Conservation (phyloP, 2,329 filamentous ascomycete genomes). For the Fusarium equiseti region DNA sequence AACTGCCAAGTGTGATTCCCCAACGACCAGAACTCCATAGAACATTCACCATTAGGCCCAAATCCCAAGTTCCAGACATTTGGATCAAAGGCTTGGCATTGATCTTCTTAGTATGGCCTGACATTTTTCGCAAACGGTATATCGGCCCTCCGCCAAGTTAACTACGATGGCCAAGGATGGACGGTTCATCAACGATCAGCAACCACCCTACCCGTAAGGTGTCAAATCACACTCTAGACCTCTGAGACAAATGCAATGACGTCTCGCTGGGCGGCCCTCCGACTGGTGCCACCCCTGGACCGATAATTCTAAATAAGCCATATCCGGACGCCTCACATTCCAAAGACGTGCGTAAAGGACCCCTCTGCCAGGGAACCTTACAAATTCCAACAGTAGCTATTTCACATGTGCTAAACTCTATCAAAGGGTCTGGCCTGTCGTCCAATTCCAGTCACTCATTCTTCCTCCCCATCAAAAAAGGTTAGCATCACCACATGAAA, state of each 20-base stretch:
- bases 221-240: accelerated
- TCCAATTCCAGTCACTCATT: background rate
- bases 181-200: background rate
- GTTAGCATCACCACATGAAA: background rate
- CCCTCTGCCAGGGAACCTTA: background rate
- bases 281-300: background rate
- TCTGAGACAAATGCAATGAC: background rate
- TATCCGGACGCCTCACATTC: conserved; percentile 27
- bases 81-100: background rate
- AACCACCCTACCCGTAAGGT: accelerated
- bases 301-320: conserved; percentile 4
- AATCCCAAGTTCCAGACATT: background rate
- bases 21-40: background rate
- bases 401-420: background rate
- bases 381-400: background rate
- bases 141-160: background rate
- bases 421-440: background rate
- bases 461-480: too few species aligned
- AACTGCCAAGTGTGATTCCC: background rate
- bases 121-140: background rate
- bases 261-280: background rate
- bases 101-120: background rate
- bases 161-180: background rate
- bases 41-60: background rate
- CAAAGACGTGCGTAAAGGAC: background rate